Evolutionary conservation across 176 grass and related monocot species (phyloP).

Genomic region (Microstegium vimineum): DNA sequence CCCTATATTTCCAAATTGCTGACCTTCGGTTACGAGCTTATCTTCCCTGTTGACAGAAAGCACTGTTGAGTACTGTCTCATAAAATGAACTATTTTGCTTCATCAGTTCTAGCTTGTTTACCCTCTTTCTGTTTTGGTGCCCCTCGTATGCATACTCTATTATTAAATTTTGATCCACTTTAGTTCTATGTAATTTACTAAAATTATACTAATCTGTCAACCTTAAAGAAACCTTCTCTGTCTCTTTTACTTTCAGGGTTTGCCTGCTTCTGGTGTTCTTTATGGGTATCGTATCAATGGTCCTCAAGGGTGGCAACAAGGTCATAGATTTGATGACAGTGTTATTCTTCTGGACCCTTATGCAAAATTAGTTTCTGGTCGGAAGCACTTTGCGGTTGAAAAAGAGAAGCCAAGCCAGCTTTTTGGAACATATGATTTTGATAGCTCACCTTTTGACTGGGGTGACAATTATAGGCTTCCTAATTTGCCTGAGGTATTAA

Average conservation of each 20-base stretch:
- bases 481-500: slow-evolving; percentile 84
- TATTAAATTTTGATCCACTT: neutral
- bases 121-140: slow-evolving; percentile 8
- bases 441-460: slow-evolving; percentile 81
- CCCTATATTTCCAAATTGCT: neutral
- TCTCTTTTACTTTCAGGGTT: slow-evolving; percentile 54
- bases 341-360: slow-evolving; percentile 88
- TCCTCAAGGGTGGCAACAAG: slow-evolving; percentile 68
- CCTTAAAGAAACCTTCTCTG: slow-evolving; percentile 13
- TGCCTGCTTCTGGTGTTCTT: slow-evolving; percentile 67
- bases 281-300: slow-evolving; percentile 86
- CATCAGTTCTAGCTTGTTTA: slow-evolving; percentile 17
- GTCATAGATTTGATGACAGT: slow-evolving; percentile 82
- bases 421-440: slow-evolving; percentile 85
- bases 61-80: neutral
- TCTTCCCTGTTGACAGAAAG: neutral
- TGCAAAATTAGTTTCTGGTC: slow-evolving; percentile 88
- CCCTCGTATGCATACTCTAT: neutral
- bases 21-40: neutral
- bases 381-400: slow-evolving; percentile 64
- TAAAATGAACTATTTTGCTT: neutral
- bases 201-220: neutral
- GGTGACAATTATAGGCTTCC: slow-evolving; percentile 75
- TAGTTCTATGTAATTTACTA: slow-evolving; percentile 19
- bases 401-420: slow-evolving; percentile 47